Evolutionary conservation across 2,329 filamentous ascomycete species (phyloP), one percentile per base, ranked within the genome.

Genomic region (Cladophialophora psammophila): DNA sequence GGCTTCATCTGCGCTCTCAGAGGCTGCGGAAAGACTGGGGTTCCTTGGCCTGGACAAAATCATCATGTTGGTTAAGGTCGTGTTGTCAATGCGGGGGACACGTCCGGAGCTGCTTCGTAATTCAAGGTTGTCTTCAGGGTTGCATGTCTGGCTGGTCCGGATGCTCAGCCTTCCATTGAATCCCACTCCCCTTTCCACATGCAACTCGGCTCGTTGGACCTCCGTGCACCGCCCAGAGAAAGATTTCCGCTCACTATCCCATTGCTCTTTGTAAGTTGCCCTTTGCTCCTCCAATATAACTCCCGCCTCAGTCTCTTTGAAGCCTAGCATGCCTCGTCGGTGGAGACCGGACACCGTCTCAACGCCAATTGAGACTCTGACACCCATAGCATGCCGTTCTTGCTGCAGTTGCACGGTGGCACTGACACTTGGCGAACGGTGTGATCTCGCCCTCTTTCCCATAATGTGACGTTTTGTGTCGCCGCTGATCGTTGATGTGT

Each of bases 51-150:
- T 38, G 18, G 26, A 26, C 13, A 45, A 59, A 50, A 13, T 60
- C 57, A 60, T 31, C 38, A 35, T 60, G 42, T 20, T 40, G 34
- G 26, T 35, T 20, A 36, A 40, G 35, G 34, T 35, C 34, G 59
- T 38, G 13, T 61, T 15, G 59, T 52, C n/a, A 61, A 61, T 52
- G 59, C 59, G 59, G 59, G 59, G 59, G 18, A 61, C 5, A 40
- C 31, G 45, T 35, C 20, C 15, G 34, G 18, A 57, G 35, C 36
- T 58, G 34, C 38, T 58, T 26, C 26, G 26, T 26, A 26, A 26
- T 26, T 26, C 55, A 26, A 9, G 36, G 55, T 40, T 40, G 34
- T n/a, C 20, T 20, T 32, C 13, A 26, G 38, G n/a, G 20, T 15
- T 26, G 57, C 57, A 20, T 50, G 7, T 34, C 45, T 38, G 59